Conservation (phyloP, 1,284 basidiomycete genomes). For the Austroboletus rostrupii region DNA sequence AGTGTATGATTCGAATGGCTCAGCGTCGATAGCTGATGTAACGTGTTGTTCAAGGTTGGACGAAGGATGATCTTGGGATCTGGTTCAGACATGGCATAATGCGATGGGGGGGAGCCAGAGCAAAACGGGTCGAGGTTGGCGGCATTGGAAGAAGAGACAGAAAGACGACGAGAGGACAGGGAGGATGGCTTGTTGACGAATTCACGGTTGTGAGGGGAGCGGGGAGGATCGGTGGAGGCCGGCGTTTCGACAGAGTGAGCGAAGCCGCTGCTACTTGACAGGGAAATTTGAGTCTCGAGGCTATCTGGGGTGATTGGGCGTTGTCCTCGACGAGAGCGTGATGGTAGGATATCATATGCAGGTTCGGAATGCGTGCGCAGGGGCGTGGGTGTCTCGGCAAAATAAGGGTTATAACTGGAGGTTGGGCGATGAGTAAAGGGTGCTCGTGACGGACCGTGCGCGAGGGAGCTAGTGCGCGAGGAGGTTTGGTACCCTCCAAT, state of each 20-base stretch:
- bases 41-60: constrained; percentile 62
- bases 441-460: constrained; percentile 8
- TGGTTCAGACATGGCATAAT: constrained; percentile 31
- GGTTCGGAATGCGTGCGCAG: constrained; percentile 19
- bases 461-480: constrained; percentile 12
- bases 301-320: constrained; percentile 41
- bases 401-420: constrained; percentile 29
- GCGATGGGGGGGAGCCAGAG: constrained; percentile 38
- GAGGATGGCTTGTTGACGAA: constrained; percentile 25
- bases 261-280: constrained; percentile 34
- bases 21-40: constrained; percentile 81
- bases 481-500: constrained; percentile 56
- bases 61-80: constrained; percentile 68
- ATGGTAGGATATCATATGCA: constrained; percentile 10
- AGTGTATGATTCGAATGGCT: constrained; percentile 86
- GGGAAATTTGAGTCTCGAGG: constrained; percentile 39
- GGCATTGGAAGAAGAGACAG: constrained; percentile 39
- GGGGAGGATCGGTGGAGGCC: constrained; percentile 24
- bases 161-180: constrained; percentile 37
- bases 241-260: constrained; percentile 33
- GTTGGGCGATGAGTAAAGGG: constrained; percentile 17
- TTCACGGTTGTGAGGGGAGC: constrained; percentile 17
- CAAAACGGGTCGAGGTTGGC: constrained; percentile 30
- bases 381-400: constrained; percentile 24
- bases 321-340: constrained; percentile 11